Base-by-base conservation (phyloP, 805 yeast species). In the Wickerhamomyces ciferrii region DNA sequence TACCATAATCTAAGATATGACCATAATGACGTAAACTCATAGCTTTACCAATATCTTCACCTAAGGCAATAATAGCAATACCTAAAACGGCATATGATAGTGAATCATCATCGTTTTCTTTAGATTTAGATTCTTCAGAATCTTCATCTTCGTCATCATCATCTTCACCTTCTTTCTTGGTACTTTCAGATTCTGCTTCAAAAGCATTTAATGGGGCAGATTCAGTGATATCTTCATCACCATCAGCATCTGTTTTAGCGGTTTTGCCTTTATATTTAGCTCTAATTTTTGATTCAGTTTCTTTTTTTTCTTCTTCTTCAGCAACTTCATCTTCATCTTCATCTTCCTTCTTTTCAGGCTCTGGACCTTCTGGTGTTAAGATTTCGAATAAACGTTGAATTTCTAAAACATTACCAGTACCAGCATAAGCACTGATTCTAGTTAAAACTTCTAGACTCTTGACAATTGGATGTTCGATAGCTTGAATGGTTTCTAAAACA, bases 1-100 rank as follows among this genome's bases (percentile, higher is more conserved):
- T 91, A 49, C 99, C 99, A 63, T 94, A 94, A 65, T 94, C 99
- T 96, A 94, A 89, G 66, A 94, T 75, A 67, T 94, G 99, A 41
- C 96, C 91, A 65, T 92, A 92, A 67, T 94, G 99, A 64, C 99
- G 91, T 61, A 92, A 71, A 10, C 92, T 84, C 99, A 94, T 94
- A 56, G 92, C 97, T 67, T 87, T 95, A 31, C 99, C 99, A 63
- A 94, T 87, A 53, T 88, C 96, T 68, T 94, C 99, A 52, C 99
- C 99, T 86, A 94, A 84, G 14, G 97, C 94, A 58, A 95, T 87
- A 53, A 87, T 76, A 0, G 97, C 99, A 54, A 94, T 78, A 49
- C 99, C 99, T 44, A 94, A 75, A 18, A 94, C 97, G 10, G 98
- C 94, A 60, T 87, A 88, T 1, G 95, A 96, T 59, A 64, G 55